phyloP scores from a whole-genome alignment of 225 moss, liverwort and hornwort genomes.

The Antitrichia curtipendula region DNA sequence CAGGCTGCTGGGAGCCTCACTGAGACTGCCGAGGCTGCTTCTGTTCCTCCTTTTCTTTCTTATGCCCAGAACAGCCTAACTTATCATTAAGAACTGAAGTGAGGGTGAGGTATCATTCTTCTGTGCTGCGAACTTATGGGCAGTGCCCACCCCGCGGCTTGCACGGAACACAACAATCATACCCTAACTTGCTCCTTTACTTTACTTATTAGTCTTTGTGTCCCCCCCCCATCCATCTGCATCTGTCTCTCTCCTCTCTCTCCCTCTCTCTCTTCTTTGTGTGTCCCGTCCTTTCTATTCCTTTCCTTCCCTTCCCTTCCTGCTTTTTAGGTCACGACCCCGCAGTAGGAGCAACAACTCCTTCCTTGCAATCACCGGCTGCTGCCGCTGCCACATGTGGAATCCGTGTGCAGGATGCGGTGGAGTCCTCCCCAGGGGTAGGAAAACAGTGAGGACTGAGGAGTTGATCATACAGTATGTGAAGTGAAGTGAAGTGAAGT shows the following conservation, averaged over 20 bases:
- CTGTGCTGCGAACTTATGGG: not conserved
- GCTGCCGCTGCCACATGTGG: not conserved
- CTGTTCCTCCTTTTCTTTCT: too few relatives aligned
- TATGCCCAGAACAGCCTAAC: too few relatives aligned
- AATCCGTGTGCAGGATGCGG: not conserved
- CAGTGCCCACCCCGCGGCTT: not conserved
- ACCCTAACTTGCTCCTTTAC: not conserved
- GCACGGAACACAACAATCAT: not conserved
- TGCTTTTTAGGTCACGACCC: not conserved
- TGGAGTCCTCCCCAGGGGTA: not conserved
- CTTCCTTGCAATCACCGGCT: not conserved
- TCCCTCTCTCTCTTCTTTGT: not conserved
- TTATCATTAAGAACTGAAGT: not conserved
- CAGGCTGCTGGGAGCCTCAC: not conserved
- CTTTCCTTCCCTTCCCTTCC: not conserved
- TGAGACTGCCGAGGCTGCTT: not conserved
- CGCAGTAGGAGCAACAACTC: not conserved
- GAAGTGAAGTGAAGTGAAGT: not conserved
- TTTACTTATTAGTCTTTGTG: not conserved
- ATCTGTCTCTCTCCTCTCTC: too few relatives aligned
- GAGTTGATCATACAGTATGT: too few relatives aligned
- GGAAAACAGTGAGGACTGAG: not conserved
- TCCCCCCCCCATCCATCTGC: too few relatives aligned
- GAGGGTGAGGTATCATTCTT: not conserved
- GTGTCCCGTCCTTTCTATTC: not conserved